These are phyloP conservation scores for Drosera spatulata DNA, from an alignment of 179 eudicot species.

Conservation along the genomic window DNA sequence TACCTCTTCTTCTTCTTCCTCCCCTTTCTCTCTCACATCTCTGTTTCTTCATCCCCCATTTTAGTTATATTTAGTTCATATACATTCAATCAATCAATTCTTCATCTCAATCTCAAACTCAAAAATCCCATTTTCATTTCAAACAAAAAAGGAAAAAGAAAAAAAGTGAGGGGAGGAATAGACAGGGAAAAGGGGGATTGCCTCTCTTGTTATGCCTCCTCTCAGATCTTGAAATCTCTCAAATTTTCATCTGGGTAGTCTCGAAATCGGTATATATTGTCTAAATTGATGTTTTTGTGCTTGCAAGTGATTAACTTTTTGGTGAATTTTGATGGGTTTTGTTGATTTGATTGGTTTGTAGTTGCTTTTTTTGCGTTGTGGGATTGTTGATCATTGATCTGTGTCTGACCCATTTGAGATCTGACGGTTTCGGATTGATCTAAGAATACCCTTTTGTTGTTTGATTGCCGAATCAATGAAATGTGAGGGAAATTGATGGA, in stretches of 20 bases:
- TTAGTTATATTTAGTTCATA: slow-evolving; percentile 8
- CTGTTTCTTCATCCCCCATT: slow-evolving; percentile 6
- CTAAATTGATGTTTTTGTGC: background rate
- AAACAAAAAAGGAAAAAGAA: slow-evolving; percentile 9
- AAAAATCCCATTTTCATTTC: slow-evolving; percentile 7
- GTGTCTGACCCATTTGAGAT: slow-evolving; percentile 39
- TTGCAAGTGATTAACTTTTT: slow-evolving; percentile 6
- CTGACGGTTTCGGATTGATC: slow-evolving; percentile 36
- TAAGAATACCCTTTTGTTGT: slow-evolving; percentile 14
- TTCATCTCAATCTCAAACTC: background rate
- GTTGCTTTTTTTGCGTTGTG: slow-evolving; percentile 13
- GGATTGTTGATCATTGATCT: slow-evolving; percentile 46
- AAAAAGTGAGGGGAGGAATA: slow-evolving; percentile 7
- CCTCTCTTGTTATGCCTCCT: slow-evolving; percentile 55
- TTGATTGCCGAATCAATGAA: slow-evolving; percentile 9
- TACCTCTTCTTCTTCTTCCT: slow-evolving; percentile 12
- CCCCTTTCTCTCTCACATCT: slow-evolving; percentile 12
- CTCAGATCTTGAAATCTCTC: slow-evolving; percentile 53
- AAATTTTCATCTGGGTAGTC: slow-evolving; percentile 12
- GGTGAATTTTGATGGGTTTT: slow-evolving; percentile 7
- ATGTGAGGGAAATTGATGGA: slow-evolving; percentile 9
- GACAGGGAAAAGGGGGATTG: slow-evolving; percentile 38
- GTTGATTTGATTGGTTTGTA: slow-evolving; percentile 13
- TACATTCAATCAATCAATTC: slow-evolving; percentile 5
- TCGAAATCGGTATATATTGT: slow-evolving; percentile 26